These are phyloP conservation scores for Spencermartinsiella europaea DNA, from an alignment of 805 yeast species.

Conservation along the genomic window DNA sequence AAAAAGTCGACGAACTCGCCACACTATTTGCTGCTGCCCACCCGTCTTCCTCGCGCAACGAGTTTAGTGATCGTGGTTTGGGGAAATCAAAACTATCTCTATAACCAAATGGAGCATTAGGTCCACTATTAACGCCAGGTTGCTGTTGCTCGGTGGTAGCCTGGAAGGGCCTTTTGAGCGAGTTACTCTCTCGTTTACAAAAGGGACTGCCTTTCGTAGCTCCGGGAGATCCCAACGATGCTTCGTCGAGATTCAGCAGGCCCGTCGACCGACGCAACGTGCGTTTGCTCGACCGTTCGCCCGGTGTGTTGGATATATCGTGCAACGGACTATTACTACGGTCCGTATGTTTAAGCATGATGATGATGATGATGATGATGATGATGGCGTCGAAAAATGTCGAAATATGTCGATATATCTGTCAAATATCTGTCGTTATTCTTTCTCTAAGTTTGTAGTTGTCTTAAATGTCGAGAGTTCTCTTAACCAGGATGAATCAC, in stretches of 20 bases:
- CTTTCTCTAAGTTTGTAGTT: too few species aligned
- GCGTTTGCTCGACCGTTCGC: background rate
- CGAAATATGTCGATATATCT: too few species aligned
- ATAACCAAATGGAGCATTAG: constrained; percentile 1
- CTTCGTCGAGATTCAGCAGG: constrained; percentile 36
- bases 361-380: background rate
- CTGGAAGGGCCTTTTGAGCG: background rate
- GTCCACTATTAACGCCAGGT: background rate
- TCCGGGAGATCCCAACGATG: constrained; percentile 19
- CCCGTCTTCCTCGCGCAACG: too few species aligned
- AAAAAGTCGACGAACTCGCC: background rate
- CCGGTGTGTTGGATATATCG: background rate
- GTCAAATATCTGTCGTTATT: too few species aligned
- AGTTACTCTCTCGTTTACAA: background rate
- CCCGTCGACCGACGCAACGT: constrained; percentile 36
- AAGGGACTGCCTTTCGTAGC: constrained; percentile 5
- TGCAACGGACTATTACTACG: background rate
- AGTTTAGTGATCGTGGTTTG: constrained; percentile 8
- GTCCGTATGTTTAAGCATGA: background rate
- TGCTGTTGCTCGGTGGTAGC: constrained; percentile 3
- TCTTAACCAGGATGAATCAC: too few species aligned
- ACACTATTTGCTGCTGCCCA: too few species aligned
- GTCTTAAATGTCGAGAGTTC: too few species aligned
- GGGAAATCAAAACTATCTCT: constrained; percentile 18
- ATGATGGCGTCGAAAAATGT: too few species aligned